phyloP scores from a whole-genome alignment of 83 land plant genomes.

The Picea mariana region DNA sequence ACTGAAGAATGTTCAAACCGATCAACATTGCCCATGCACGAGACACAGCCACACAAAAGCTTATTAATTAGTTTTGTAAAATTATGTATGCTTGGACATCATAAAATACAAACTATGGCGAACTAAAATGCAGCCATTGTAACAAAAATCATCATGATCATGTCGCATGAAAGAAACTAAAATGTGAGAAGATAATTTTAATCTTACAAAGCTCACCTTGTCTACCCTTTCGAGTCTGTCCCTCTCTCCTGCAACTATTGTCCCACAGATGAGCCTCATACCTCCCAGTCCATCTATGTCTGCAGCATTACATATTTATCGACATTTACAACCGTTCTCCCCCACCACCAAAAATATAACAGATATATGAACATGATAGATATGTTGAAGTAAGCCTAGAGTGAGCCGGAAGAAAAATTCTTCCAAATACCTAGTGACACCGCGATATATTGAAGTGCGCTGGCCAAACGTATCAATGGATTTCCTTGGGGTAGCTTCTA shows the following conservation, averaged over 20 bases:
- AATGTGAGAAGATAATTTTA: too few relatives aligned
- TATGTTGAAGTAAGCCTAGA: too few relatives aligned
- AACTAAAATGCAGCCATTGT: too few relatives aligned
- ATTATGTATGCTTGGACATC: neutral
- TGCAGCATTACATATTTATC: conserved; percentile 17
- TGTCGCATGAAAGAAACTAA: too few relatives aligned
- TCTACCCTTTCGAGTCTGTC: conserved; percentile 96
- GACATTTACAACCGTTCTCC: too few relatives aligned
- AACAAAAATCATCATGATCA: too few relatives aligned
- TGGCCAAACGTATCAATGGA: conserved; percentile 95
- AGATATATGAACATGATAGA: too few relatives aligned
- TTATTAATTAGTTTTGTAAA: neutral
- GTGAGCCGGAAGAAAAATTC: too few relatives aligned
- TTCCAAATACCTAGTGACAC: conserved; percentile 80
- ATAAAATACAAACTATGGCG: neutral
- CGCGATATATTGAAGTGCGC: conserved; percentile 93
- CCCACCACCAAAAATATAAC: too few relatives aligned
- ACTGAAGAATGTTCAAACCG: conserved; percentile 8
- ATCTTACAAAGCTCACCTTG: conserved; percentile 56
- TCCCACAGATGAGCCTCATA: conserved; percentile 99
- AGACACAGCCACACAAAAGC: neutral
- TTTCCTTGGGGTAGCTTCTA: conserved; percentile 71
- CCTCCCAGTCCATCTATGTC: conserved; percentile 99
- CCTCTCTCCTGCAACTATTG: conserved; percentile 97
- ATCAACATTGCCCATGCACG: neutral